Base-by-base conservation (phyloP, 2,329 filamentous ascomycete species). In the Teratosphaeria zuluensis region DNA sequence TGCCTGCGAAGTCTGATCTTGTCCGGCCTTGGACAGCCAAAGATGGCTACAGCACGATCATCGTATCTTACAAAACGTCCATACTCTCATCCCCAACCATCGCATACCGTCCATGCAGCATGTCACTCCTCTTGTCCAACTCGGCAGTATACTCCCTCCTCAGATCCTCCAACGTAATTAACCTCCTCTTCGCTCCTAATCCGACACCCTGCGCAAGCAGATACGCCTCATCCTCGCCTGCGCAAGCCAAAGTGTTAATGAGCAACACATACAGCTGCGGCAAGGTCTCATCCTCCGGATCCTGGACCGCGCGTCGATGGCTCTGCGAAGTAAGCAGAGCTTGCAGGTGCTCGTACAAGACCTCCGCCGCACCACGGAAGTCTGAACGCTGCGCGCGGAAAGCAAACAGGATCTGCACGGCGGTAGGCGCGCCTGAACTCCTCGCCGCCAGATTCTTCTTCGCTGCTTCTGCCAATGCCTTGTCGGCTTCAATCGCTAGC, bases 241-340 rank as follows among this genome's bases (percentile, higher is more conserved):
- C 90, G 63, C 90, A 96, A 64, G 88, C 90, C 61, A 99, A 79
- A 0, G 90, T 87, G 71, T 99, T 99, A 76, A 99, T 95, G 52
- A 99, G 82, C 61, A 91, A 81, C n/a, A 97, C 77, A 67, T 95
- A 94, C 68, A 90, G 87, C 65, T 88, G 84, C 53, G 87, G 85
- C 33, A 85, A 69, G 42, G 78, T 79, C 59, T 81, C 80, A 61
- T 82, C 81, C 53, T 80, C 76, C 1, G 77, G 75, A 59, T 72
- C 68, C 42, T 63, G 66, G 51, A 65, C 53, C 2, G 54, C 56
- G 4, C 56, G 58, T 24, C 42, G 42, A 5, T 63, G 56, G 7
- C 62, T 60, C 12, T 64, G 63, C 14, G 62, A 59, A 19, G 64
- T 53, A 19, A 65, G 64, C 42, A 85, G 75, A 7, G 78, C 76